Base-by-base conservation (phyloP, 2,329 filamentous ascomycete genomes). In the Daldinia eschscholtzii region DNA sequence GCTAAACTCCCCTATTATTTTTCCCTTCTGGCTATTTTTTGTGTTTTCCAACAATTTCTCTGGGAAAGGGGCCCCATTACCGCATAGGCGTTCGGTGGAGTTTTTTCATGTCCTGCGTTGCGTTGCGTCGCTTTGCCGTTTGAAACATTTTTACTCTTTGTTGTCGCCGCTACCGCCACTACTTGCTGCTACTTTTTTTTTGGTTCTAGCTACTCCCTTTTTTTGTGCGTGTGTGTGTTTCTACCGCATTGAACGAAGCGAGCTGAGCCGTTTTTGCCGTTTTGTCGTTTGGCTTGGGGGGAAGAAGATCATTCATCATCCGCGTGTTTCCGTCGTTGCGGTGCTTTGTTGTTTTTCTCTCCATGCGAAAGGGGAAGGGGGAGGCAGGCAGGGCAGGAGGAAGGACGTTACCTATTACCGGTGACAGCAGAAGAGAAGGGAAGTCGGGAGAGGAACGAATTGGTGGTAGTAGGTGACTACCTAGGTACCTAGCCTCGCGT, bases 11-110 rank as follows among this genome's bases (percentile, higher is more conserved):
- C 56, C 18, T 56, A 50, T 62, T 56, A 50, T 62, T 65, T 57
- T 61, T 59, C 56, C 48, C 37, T 57, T 70, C 23, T 65, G 46
- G 59, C 62, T 66, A 58, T 57, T 67, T 56, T 64, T 52, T 35
- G 37, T 67, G 61, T 57, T 71, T 65, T 71, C 64, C 46, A 37
- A 67, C 50, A 65, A 58, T 64, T 42, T 68, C 20, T 69, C 46
- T 57, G 35, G 62, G 57, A 60, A 39, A 55, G 52, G 66, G 64
- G 68, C 41, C 56, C 30, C 48, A 67, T 65, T 72, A 72, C 53
- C 70, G 70, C 70, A 72, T 65, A 65, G 70, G 70, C 70, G 70
- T 72, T 72, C 61, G 67, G 70, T 64, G 70, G 70, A 66, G 70
- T 72, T 68, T 57, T 41, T 39, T 39, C 64, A 59, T 70, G 56